Conservation (phyloP, 1,284 basidiomycete species). For the Crocinoboletus sp. region DNA sequence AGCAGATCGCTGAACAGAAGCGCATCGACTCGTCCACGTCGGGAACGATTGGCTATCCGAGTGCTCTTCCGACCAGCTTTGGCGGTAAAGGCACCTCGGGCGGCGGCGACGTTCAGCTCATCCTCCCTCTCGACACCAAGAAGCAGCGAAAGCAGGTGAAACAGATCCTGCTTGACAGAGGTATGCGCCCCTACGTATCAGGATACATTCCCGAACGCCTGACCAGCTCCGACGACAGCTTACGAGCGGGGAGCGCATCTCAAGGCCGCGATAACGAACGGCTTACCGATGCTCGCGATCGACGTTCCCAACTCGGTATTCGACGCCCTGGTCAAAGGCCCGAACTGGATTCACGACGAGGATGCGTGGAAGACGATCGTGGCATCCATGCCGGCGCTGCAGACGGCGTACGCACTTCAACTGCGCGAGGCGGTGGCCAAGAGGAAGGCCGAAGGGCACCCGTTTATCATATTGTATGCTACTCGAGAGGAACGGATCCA, state of each 20-base stretch:
- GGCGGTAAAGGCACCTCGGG: slow-evolving; percentile 42
- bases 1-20: slow-evolving; percentile 73
- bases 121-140: slow-evolving; percentile 64
- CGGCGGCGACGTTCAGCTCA: slow-evolving; percentile 50
- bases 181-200: slow-evolving; percentile 39
- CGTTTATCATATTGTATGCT: slow-evolving; percentile 61
- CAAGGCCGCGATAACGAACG: slow-evolving; percentile 51
- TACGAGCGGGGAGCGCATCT: slow-evolving; percentile 56
- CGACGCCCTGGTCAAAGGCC: slow-evolving; percentile 52
- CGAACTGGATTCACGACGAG: slow-evolving; percentile 68
- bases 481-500: slow-evolving; percentile 68
- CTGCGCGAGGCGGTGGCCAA: slow-evolving; percentile 60
- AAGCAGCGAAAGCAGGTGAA: slow-evolving; percentile 71
- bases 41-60: slow-evolving; percentile 43
- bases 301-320: slow-evolving; percentile 61
- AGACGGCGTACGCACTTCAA: slow-evolving; percentile 57
- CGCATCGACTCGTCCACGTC: slow-evolving; percentile 62
- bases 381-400: slow-evolving; percentile 49
- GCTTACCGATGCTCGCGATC: slow-evolving; percentile 64
- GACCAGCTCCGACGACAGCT: too few relatives aligned
- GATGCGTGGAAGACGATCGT: slow-evolving; percentile 63
- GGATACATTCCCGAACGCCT: too few relatives aligned
- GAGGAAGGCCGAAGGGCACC: slow-evolving; percentile 57
- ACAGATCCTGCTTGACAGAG: slow-evolving; percentile 63
- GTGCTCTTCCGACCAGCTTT: slow-evolving; percentile 29